A percentile compares a stretch with the other conserved stretches of the same genome.
phyloP scores from a whole-genome alignment of 306 rosid species.

The Luffa acutangula region DNA sequence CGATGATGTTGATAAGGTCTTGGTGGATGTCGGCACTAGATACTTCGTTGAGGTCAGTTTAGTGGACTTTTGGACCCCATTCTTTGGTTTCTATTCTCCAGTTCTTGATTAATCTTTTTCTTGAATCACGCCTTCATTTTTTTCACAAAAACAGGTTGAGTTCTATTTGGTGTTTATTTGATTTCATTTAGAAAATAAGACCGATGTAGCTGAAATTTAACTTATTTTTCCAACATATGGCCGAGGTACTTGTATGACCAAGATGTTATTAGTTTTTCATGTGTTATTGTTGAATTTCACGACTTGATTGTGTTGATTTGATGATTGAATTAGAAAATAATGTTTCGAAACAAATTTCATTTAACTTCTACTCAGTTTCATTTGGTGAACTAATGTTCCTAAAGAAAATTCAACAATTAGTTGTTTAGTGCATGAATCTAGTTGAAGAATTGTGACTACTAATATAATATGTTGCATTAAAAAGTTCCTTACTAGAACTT shows the following conservation, averaged over 20 bases:
- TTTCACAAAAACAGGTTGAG: neutral
- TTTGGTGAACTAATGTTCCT: too few relatives aligned
- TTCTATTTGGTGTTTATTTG: neutral
- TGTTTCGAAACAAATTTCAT: conserved; percentile 2
- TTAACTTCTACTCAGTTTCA: too few relatives aligned
- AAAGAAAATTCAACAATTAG: too few relatives aligned
- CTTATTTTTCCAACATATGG: neutral
- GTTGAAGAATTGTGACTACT: too few relatives aligned
- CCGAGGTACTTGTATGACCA: too few relatives aligned
- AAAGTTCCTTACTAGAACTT: too few relatives aligned
- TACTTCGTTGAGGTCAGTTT: conserved; percentile 71
- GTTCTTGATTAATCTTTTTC: neutral
- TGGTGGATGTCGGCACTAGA: conserved; percentile 89
- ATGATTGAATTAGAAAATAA: conserved; percentile 44
- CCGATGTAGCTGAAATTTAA: neutral
- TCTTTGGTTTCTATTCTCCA: neutral
- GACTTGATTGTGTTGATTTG: neutral
- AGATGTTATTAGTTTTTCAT: neutral
- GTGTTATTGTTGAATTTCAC: neutral
- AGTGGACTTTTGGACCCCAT: neutral
- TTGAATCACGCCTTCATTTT: neutral
- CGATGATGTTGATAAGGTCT: conserved; percentile 47
- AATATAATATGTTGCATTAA: too few relatives aligned
- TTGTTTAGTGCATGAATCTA: too few relatives aligned
- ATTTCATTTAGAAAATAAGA: neutral